phyloP scores from a whole-genome alignment of 331 rosid species.

The Cydonia oblonga region DNA sequence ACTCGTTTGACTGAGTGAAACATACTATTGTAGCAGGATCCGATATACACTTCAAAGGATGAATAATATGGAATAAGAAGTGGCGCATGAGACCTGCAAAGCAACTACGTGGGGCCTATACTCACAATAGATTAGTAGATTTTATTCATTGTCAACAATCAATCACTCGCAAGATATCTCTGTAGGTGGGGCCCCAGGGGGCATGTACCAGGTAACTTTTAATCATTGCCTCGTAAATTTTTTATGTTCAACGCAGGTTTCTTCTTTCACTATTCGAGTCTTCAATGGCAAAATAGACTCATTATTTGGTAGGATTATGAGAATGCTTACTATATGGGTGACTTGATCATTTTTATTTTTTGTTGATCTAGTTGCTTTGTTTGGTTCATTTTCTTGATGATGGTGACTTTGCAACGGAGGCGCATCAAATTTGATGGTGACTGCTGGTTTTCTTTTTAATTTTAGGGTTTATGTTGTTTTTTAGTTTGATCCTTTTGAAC shows the following conservation, averaged over 20 bases:
- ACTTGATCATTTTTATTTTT: background rate
- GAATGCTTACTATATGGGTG: no score
- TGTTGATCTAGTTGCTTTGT: no score
- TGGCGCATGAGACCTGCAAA: slow-evolving; percentile 16
- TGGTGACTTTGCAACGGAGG: no score
- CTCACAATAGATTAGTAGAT: background rate
- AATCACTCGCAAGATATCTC: background rate
- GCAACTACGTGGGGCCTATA: slow-evolving; percentile 15
- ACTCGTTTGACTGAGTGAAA: background rate
- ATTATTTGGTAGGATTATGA: no score
- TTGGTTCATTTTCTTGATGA: no score
- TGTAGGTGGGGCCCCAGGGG: background rate
- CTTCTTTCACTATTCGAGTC: slow-evolving; percentile 1
- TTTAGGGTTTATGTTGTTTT: no score
- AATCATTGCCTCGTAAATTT: background rate
- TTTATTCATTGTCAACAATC: background rate
- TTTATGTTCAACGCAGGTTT: background rate
- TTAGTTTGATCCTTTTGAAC: accelerated
- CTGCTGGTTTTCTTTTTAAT: no score
- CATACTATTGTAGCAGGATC: background rate
- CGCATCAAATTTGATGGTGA: no score
- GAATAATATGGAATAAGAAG: background rate
- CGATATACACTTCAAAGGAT: background rate
- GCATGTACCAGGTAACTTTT: background rate
- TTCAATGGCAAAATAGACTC: slow-evolving; percentile 6